Base-by-base conservation (phyloP, 1,284 basidiomycete species). In the Cryptococcus sp. region DNA sequence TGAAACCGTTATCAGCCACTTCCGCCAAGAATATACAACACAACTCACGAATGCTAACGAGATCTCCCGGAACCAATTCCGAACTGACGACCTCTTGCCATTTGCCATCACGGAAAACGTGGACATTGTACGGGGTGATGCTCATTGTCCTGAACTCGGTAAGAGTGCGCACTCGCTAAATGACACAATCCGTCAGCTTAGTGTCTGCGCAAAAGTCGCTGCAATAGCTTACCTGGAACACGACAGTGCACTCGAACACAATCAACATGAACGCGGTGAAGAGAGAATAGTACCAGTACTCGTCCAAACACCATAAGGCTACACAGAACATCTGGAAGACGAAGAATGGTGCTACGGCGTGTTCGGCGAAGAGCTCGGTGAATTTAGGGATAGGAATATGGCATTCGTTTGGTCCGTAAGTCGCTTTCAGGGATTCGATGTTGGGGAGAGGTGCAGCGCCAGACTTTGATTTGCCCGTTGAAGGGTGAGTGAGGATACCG, bases 221-320 rank as follows among this genome's bases (percentile, higher is more conserved):
- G 46, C 20, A 44, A 38, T 41, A 43, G 77, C 86, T 55, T 65
- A 89, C 90, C 86, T 96, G 93, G 85, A 89, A 97, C 22, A 97
- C 93, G 40, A 94, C 92, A 1, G 94, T 97, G 79, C 93, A 96
- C 79, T 97, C 94, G 72, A 97, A 97, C 61, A 95, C 88, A 53
- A 97, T 80, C 50, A 97, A 82, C 94, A 97, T 97, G 84, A 97
- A 96, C 37, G 93, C 83, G 0, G 94, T 97, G 81, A 97, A 97
- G 45, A 97, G 78, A 63, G 89, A 91, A 82, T 95, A 97, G 76
- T 95, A 96, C 93, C 93, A 96, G 78, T 96, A 97, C 77, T 96
- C 94, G 73, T 97, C 94, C 69, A 97, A 79, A 73, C 89, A 92
- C 93, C 93, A 97, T 16, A 97, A 81, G 0, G 90, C 91, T 8